Base-by-base conservation (phyloP, 108 stramenopile genomes). In the Pseudonitzschia multiseries region DNA sequence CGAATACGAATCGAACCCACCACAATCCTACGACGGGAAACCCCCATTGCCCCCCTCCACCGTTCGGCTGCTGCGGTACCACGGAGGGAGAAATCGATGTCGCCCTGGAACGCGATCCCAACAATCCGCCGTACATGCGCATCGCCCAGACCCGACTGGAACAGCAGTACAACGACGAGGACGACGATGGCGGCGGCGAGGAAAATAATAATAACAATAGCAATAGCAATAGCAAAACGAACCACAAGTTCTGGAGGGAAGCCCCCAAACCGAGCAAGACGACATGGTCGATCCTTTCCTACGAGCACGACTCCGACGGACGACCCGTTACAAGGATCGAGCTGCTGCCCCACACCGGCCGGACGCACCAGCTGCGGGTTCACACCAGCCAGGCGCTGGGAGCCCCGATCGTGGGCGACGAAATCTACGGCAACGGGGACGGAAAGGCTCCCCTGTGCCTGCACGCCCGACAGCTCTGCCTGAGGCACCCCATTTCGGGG, bases 351-450 rank as follows among this genome's bases (percentile, higher is more conserved):
- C 75, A 77, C 24, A 91, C 90, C 2, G 90, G 90, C 21, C 80
- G 90, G 33, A 91, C 90, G 13, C 94, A 95, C 71, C 94, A 95
- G 69, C 70, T 95, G 8, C 80, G 94, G 0, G 91, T 92, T 17
- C 94, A 95, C 70, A 81, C 86, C 63, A 88, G 89, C 22, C 57
- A 72, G 51, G 88, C 78, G 17, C 50, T 91, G 18, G 95, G 92
- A 20, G 76, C 91, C 73, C 91, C 95, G 13, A 93, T 96, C 48
- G 70, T 93, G 10, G 95, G 91, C 22, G 95, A 96, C 81, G 83
- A 83, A 22, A 87, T 85, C 13, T 95, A 95, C 75, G 90, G 90
- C 29, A 84, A 22, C 22, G 59, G 42, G 12, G 33, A 51, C 28
- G 17, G 18, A 42, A 20, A 6, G 0, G 17, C 31, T 1, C 67